A percentile compares a stretch with the other conserved stretches of the same genome.
Evolutionary conservation across 306 rosid species (phyloP).

Genomic region (Cyclanthera cordifolia): DNA sequence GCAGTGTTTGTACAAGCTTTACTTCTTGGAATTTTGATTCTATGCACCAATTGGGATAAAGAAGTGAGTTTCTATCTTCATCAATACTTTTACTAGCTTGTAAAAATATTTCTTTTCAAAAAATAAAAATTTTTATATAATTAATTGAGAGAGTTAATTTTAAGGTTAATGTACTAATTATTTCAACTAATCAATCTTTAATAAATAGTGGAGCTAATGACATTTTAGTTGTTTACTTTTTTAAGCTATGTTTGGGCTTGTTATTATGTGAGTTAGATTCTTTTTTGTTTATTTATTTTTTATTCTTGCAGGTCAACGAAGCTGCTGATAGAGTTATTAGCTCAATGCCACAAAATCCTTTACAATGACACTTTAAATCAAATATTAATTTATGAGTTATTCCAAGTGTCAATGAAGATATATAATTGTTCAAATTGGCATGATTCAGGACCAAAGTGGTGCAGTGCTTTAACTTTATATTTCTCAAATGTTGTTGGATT

Average conservation of each 20-base stretch:
- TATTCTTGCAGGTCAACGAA: not conserved
- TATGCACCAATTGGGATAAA: slow-evolving; percentile 20
- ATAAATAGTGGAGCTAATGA: not conserved
- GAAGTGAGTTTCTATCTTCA: slow-evolving; percentile 6
- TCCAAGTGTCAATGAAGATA: too few species aligned
- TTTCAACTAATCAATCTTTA: not conserved
- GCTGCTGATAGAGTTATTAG: not conserved
- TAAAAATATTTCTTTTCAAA: too few species aligned
- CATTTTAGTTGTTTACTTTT: not conserved
- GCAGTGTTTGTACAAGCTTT: slow-evolving; percentile 16
- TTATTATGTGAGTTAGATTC: not conserved
- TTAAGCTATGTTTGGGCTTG: not conserved
- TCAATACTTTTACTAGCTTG: not conserved
- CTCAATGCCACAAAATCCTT: not conserved
- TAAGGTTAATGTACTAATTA: not conserved
- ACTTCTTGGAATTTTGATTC: slow-evolving; percentile 7
- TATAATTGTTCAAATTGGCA: too few species aligned
- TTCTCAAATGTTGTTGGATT: too few species aligned
- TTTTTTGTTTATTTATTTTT: not conserved
- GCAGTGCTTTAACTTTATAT: too few species aligned
- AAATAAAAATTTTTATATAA: not conserved
- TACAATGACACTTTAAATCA: not conserved
- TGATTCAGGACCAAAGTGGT: too few species aligned
- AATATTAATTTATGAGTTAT: not conserved
- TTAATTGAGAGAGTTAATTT: not conserved